A percentile compares a stretch with the other conserved stretches of the same genome.
Conservation (phyloP, 192 early-diverging fungal species). For the Mortierella hygrophila region DNA sequence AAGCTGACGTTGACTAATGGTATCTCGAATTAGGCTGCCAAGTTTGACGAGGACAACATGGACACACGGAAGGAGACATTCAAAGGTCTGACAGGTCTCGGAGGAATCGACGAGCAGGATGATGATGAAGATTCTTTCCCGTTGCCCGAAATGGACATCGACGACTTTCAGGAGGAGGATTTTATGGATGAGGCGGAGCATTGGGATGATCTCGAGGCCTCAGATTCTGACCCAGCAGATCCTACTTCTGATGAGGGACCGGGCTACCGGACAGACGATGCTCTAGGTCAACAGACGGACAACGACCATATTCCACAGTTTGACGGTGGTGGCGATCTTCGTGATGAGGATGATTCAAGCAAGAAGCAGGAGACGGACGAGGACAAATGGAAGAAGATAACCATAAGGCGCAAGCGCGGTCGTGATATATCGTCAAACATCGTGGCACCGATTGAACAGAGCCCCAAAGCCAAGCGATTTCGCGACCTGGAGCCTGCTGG, state of each 20-base stretch:
- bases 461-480: slow-evolving; percentile 12
- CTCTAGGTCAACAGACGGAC: background rate
- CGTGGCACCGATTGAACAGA: background rate
- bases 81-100: slow-evolving; percentile 28
- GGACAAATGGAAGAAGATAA: slow-evolving; percentile 7
- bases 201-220: slow-evolving; percentile 16
- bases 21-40: background rate
- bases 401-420: slow-evolving; percentile 7
- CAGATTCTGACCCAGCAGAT: slow-evolving; percentile 7
- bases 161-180: slow-evolving; percentile 36
- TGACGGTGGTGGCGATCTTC: slow-evolving; percentile 31
- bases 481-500: background rate
- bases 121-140: slow-evolving; percentile 38
- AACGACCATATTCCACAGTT: slow-evolving; percentile 36
- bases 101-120: slow-evolving; percentile 35
- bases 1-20: background rate
- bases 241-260: background rate
- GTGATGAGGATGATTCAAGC: background rate
- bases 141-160: slow-evolving; percentile 32
- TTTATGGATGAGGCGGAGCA: slow-evolving; percentile 35
- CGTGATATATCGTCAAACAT: slow-evolving; percentile 10
- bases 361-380: background rate
- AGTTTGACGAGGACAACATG: slow-evolving; percentile 19
- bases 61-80: slow-evolving; percentile 22
- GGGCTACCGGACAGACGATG: background rate